Percentiles rank a stretch among this genome's conserved stretches.
Conservation (phyloP, 2,329 filamentous ascomycete genomes). For the Trichoderma gracile region DNA sequence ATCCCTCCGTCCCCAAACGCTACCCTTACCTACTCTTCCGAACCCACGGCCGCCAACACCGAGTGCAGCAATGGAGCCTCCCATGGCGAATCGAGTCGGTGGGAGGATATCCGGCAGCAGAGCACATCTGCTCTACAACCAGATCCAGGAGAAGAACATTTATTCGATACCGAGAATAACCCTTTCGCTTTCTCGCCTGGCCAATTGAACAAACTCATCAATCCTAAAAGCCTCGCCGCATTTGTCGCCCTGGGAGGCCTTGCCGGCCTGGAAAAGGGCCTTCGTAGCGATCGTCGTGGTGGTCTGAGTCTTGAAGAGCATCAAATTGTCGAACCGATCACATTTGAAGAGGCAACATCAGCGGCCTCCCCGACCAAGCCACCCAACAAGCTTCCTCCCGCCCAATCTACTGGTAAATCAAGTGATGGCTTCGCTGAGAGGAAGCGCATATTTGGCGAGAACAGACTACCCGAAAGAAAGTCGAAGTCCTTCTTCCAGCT, state of each 20-base stretch:
- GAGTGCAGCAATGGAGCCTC: background rate
- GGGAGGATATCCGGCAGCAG: background rate
- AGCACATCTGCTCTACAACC: background rate
- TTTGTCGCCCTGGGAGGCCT: slow-evolving; percentile 76
- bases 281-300: slow-evolving; percentile 63
- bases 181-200: slow-evolving; percentile 20
- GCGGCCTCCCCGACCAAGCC: background rate
- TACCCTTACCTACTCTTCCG: background rate
- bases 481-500: slow-evolving; percentile 69
- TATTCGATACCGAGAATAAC: slow-evolving; percentile 14
- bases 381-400: background rate
- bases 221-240: slow-evolving; percentile 74
- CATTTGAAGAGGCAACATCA: slow-evolving; percentile 61
- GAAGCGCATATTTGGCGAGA: slow-evolving; percentile 70
- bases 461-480: slow-evolving; percentile 71
- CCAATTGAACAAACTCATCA: slow-evolving; percentile 75
- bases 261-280: slow-evolving; percentile 69
- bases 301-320: slow-evolving; percentile 73
- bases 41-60: background rate
- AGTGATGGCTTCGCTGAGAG: slow-evolving; percentile 50
- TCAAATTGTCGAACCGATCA: slow-evolving; percentile 63
- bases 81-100: background rate
- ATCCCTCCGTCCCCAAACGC: background rate
- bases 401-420: background rate
- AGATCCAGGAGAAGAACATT: background rate